Evolutionary conservation across 176 grass and related monocot species (phyloP), one percentile per base, ranked within the genome.

Genomic region (Eragrostis curvula): DNA sequence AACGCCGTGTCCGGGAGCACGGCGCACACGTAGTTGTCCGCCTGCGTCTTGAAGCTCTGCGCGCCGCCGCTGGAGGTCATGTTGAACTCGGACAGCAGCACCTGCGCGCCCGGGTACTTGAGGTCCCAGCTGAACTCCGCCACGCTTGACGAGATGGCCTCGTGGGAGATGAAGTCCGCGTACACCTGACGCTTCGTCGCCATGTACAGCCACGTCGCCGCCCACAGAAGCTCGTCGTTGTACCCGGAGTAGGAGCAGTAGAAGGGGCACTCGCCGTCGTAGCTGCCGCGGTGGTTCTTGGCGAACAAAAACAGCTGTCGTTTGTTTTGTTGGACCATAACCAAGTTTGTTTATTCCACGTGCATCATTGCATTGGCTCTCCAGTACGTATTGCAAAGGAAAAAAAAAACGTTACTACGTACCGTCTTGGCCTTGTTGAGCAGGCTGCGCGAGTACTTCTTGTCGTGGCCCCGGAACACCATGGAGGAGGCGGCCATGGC

Each of bases 41-140:
- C 93, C 57, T 99, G 91, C 11, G 77, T 39, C 80, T 93, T 99
- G 82, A 56, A 99, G 85, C 65, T 93, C 49, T 94, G 90, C 21
- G 91, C 68, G 40, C 93, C 90, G 30, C 73, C 75, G 56, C 80
- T 75, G 41, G 88, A 81, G 5, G 75, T 88, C 79, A 96, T 79
- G 73, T 96, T 86, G 43, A 88, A 41, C 88, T 88, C 88, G 30
- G 93, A 57, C 5, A 96, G 91, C 15, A 99, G 96, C 10, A 99
- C 30, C 90, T 99, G 93, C 8, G 91, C 96, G 11, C 96, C 96
- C 0, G 91, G 87, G 68, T 77, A 99, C 77, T 99, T 99, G 62
- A 99, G 88, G 80, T 99, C 96, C 96, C 96, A 99, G 73, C 96
- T 99, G 89, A 99, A 99, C 80, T 99, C 96, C 5, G 93, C 91